A percentile compares a stretch with the other conserved stretches of the same genome.
These are phyloP conservation scores for Exophiala sp. DNA, from an alignment of 2,329 filamentous ascomycete species.

Conservation along the genomic window DNA sequence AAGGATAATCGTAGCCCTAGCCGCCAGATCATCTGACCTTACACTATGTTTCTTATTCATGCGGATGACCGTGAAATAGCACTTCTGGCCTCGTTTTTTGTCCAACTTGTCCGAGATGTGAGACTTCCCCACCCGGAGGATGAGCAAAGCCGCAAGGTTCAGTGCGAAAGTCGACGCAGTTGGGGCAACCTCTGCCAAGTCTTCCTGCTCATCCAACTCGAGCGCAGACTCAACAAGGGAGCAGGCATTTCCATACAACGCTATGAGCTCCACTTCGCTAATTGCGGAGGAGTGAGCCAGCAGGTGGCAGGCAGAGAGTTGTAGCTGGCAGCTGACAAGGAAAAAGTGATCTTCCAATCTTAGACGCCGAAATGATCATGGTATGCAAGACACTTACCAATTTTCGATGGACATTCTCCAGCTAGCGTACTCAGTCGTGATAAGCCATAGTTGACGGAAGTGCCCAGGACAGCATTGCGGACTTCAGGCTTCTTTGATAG, in stretches of 20 bases:
- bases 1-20: conserved; percentile 14
- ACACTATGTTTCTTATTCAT: conserved; percentile 17
- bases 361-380: neutral
- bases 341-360: conserved; percentile 1
- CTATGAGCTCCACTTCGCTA: neutral
- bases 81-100: conserved; percentile 8
- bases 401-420: conserved; percentile 5
- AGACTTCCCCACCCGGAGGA: conserved; percentile 11
- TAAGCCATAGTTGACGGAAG: conserved; percentile 4
- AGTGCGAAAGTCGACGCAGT: neutral
- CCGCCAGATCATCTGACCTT: conserved; percentile 10
- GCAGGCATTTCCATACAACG: conserved; percentile 4
- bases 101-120: conserved; percentile 7
- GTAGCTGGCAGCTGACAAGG: conserved; percentile 3
- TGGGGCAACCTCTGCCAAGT: conserved; percentile 4
- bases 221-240: conserved; percentile 4
- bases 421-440: conserved; percentile 2
- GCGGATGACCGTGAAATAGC: conserved; percentile 17
- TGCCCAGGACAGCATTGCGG: conserved; percentile 9
- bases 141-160: conserved; percentile 6
- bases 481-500: conserved; percentile 12
- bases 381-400: neutral
- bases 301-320: conserved; percentile 13
- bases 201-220: conserved; percentile 8
- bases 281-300: conserved; percentile 2